phyloP scores from a whole-genome alignment of 2,329 filamentous ascomycete species.

The Fusarium coffeatum region DNA sequence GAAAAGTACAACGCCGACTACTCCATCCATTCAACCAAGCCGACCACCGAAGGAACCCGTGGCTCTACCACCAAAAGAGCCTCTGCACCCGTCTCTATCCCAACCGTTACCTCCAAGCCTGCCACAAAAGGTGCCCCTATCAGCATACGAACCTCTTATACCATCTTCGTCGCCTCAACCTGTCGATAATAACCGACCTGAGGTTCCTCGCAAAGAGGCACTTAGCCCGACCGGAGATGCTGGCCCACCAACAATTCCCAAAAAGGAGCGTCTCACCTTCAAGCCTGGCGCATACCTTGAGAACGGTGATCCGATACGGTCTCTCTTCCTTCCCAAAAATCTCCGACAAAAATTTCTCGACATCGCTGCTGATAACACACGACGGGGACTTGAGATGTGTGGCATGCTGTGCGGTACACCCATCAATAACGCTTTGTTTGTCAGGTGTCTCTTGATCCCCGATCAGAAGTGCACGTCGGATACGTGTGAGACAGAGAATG shows the following conservation, averaged over 20 bases:
- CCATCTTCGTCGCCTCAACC: constrained; percentile 34
- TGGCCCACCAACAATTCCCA: constrained; percentile 47
- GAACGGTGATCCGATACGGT: constrained; percentile 85
- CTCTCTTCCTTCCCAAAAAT: constrained; percentile 83
- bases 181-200: constrained; percentile 27
- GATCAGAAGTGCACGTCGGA: constrained; percentile 91
- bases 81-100: constrained; percentile 12
- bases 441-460: constrained; percentile 88
- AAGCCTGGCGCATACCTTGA: constrained; percentile 88
- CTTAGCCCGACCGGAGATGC: constrained; percentile 12
- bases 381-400: constrained; percentile 88
- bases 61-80: constrained; percentile 42
- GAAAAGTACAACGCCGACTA: constrained; percentile 32
- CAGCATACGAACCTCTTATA: constrained; percentile 39
- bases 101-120: constrained; percentile 38
- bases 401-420: constrained; percentile 92
- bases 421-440: constrained; percentile 93
- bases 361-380: constrained; percentile 81
- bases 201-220: constrained; percentile 48
- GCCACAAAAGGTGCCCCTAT: constrained; percentile 48
- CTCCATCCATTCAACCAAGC: constrained; percentile 48
- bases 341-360: constrained; percentile 80
- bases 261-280: constrained; percentile 72
- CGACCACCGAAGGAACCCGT: constrained; percentile 50
- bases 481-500: constrained; percentile 94